phyloP scores from a whole-genome alignment of 192 early-diverging fungal species.

The Lobosporangium transversale region DNA sequence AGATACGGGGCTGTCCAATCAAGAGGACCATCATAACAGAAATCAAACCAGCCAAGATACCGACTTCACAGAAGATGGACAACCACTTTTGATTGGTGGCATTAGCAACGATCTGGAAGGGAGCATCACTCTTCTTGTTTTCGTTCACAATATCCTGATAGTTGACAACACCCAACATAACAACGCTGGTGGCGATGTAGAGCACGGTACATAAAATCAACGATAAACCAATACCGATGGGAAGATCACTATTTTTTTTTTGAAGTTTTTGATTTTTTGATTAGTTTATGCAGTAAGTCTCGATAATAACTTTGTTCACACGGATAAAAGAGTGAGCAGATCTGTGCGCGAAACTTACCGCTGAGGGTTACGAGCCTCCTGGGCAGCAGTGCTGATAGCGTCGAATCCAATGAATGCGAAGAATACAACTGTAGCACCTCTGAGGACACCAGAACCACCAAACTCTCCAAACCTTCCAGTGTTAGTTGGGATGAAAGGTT shows the following conservation, averaged over 20 bases:
- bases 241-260: constrained; percentile 70
- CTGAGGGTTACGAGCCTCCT: constrained; percentile 82
- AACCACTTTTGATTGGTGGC: constrained; percentile 69
- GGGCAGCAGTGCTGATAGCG: constrained; percentile 84
- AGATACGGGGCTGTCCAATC: constrained; percentile 89
- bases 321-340: background rate
- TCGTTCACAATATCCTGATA: constrained; percentile 60
- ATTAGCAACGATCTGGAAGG: constrained; percentile 64
- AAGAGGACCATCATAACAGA: constrained; percentile 82
- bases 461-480: constrained; percentile 65
- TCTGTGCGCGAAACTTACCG: constrained; percentile 18
- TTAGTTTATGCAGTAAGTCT: too few relatives aligned
- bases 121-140: constrained; percentile 30
- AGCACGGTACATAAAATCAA: constrained; percentile 78
- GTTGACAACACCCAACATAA: constrained; percentile 78
- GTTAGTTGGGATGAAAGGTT: constrained; percentile 81
- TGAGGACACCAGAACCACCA: constrained; percentile 76
- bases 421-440: constrained; percentile 81
- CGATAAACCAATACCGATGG: constrained; percentile 84
- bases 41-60: constrained; percentile 79
- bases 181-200: constrained; percentile 75
- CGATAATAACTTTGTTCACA: too few relatives aligned
- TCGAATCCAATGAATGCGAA: constrained; percentile 90
- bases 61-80: constrained; percentile 75
- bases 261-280: too few relatives aligned